Evolutionary conservation across 441 rosid genomes (phyloP).

Genomic region (Pelargonium australe): DNA sequence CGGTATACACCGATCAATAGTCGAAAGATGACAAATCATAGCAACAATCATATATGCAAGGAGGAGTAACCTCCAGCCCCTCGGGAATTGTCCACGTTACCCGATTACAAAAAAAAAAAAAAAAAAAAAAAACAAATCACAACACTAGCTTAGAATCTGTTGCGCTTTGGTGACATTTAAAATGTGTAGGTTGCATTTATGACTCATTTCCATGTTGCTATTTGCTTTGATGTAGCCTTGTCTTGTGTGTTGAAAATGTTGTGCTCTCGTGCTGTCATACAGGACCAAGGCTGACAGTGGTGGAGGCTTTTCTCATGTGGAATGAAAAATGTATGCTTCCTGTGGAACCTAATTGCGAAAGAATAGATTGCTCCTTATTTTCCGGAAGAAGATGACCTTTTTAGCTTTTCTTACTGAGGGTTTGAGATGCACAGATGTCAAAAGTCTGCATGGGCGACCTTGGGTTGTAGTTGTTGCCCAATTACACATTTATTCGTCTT

Average conservation of each 20-base stretch:
- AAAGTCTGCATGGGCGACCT: background rate
- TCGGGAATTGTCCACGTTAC: too few relatives aligned
- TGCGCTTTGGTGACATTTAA: background rate
- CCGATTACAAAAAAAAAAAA: background rate
- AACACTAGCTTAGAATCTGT: too few relatives aligned
- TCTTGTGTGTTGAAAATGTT: slow-evolving; percentile 6
- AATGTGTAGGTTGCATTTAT: background rate
- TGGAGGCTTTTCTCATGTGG: slow-evolving; percentile 67
- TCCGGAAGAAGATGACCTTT: background rate
- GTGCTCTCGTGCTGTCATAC: slow-evolving; percentile 13
- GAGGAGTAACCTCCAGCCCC: too few relatives aligned
- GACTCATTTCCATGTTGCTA: background rate
- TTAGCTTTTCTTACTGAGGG: background rate
- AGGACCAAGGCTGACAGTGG: slow-evolving; percentile 63
- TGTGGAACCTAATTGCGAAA: too few relatives aligned
- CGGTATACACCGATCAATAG: too few relatives aligned
- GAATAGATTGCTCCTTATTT: background rate
- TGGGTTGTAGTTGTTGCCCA: background rate
- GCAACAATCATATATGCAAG: too few relatives aligned
- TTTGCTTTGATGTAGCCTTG: background rate
- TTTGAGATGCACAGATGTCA: too few relatives aligned
- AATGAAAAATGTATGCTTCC: slow-evolving; percentile 30
- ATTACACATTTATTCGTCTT: too few relatives aligned
- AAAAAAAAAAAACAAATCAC: too few relatives aligned
- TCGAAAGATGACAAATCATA: too few relatives aligned